Percentiles rank a stretch among this genome's conserved stretches.
Conservation (phyloP, 164 flowering plant species). For the Aristolochia contorta region DNA sequence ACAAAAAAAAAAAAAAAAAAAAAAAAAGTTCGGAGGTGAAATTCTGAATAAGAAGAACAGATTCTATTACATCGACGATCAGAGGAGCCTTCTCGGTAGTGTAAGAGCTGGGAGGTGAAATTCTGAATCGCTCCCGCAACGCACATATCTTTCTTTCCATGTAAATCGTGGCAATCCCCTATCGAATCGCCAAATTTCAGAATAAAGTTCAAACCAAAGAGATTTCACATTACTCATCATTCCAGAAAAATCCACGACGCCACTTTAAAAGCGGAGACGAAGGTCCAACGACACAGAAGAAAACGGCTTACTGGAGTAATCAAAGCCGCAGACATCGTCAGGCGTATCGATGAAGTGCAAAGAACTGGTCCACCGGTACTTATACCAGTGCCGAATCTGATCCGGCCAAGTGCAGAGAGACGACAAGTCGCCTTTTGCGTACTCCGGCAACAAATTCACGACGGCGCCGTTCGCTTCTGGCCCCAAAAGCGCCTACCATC, state of each 20-base stretch:
- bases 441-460: slow-evolving; percentile 54
- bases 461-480: slow-evolving; percentile 67
- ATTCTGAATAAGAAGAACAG: no score
- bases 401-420: slow-evolving; percentile 88
- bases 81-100: slow-evolving; percentile 62
- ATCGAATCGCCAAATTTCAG: neutral
- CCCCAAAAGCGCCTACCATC: slow-evolving; percentile 39
- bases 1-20: no score
- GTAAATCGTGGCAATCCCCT: slow-evolving; percentile 89
- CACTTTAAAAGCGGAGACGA: neutral
- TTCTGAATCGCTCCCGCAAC: slow-evolving; percentile 84
- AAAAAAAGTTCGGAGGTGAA: no score
- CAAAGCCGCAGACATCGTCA: slow-evolving; percentile 61
- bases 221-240: neutral
- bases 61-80: slow-evolving; percentile 68
- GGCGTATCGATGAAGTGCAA: slow-evolving; percentile 97
- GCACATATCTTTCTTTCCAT: slow-evolving; percentile 67
- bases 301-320: slow-evolving; percentile 41
- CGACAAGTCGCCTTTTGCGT: slow-evolving; percentile 65
- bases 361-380: slow-evolving; percentile 81
- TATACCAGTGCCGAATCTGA: slow-evolving; percentile 85
- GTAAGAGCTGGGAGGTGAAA: slow-evolving; percentile 74
- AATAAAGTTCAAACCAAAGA: neutral
- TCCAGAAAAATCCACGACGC: neutral
- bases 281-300: neutral